These are phyloP conservation scores for Taxillus chinensis DNA, from an alignment of 164 flowering plant genomes.

Conservation along the genomic window DNA sequence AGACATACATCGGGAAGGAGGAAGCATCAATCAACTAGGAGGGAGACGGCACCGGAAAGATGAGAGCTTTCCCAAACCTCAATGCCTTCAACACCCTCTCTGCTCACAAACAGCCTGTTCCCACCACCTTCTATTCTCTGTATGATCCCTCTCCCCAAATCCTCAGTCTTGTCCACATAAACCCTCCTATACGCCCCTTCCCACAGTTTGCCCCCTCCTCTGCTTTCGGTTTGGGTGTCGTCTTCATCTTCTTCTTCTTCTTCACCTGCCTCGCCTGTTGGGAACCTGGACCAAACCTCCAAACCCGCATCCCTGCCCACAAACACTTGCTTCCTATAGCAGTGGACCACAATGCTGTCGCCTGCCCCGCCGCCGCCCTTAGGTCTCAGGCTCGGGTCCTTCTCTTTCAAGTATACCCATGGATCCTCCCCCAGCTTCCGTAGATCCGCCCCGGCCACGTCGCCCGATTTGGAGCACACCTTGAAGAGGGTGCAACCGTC, in stretches of 20 bases:
- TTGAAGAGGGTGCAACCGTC: conserved; percentile 46
- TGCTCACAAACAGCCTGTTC: conserved; percentile 68
- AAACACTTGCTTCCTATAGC: conserved; percentile 71
- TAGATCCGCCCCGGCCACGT: conserved; percentile 70
- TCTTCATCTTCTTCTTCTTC: conserved; percentile 8
- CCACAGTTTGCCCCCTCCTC: neutral
- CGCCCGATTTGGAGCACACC: conserved; percentile 83
- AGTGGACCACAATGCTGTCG: conserved; percentile 29
- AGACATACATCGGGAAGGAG: no score
- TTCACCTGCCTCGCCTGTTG: conserved; percentile 12
- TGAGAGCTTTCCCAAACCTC: conserved; percentile 90
- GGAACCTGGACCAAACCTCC: conserved; percentile 72
- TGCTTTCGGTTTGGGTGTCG: conserved; percentile 3
- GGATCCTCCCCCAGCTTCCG: conserved; percentile 72
- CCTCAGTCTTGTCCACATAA: conserved; percentile 58
- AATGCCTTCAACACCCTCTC: conserved; percentile 73
- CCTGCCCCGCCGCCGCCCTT: conserved; percentile 22
- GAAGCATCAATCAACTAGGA: conserved; percentile 2
- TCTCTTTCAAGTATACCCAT: conserved; percentile 83
- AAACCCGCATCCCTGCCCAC: conserved; percentile 58
- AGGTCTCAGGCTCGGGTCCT: conserved; percentile 50
- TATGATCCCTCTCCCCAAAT: conserved; percentile 46
- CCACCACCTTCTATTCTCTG: conserved; percentile 75
- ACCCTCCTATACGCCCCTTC: conserved; percentile 55
- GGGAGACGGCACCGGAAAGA: conserved; percentile 25